Evolutionary conservation across 441 rosid species (phyloP).

Genomic region (Syzygium syzygioides): DNA sequence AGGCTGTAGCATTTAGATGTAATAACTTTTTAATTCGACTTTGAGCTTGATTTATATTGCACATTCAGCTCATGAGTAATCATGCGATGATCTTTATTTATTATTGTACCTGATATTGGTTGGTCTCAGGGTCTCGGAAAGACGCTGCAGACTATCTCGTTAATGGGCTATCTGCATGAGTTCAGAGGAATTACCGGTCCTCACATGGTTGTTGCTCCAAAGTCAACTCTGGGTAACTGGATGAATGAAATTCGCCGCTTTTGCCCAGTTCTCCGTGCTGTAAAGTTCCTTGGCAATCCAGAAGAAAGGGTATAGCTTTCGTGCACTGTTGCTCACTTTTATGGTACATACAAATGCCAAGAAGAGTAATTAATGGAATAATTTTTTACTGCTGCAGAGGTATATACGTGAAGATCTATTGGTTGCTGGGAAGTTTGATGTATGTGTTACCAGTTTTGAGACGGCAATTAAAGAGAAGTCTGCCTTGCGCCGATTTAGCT

Average conservation of each 20-base stretch:
- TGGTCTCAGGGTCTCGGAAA: slow-evolving; percentile 86
- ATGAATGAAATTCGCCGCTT: slow-evolving; percentile 99
- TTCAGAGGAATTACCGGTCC: slow-evolving; percentile 96
- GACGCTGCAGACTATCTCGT: slow-evolving; percentile 98
- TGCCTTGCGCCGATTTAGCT: slow-evolving; percentile 88
- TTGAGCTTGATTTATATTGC: neutral
- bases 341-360: neutral
- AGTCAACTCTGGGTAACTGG: slow-evolving; percentile 99
- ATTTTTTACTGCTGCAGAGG: slow-evolving; percentile 43
- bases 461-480: slow-evolving; percentile 99
- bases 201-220: slow-evolving; percentile 99
- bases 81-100: neutral
- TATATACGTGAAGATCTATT: slow-evolving; percentile 87
- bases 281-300: slow-evolving; percentile 97
- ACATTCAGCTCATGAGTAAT: neutral
- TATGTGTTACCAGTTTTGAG: slow-evolving; percentile 98
- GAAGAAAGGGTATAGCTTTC: slow-evolving; percentile 80
- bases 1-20: neutral
- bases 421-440: slow-evolving; percentile 98
- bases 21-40: neutral
- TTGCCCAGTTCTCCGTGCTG: slow-evolving; percentile 85
- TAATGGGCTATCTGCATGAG: slow-evolving; percentile 91
- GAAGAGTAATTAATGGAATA: neutral
- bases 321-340: neutral
- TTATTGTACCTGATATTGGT: neutral